Evolutionary conservation across 2,329 filamentous ascomycete genomes (phyloP).

Genomic region (Colletotrichum tropicale): DNA sequence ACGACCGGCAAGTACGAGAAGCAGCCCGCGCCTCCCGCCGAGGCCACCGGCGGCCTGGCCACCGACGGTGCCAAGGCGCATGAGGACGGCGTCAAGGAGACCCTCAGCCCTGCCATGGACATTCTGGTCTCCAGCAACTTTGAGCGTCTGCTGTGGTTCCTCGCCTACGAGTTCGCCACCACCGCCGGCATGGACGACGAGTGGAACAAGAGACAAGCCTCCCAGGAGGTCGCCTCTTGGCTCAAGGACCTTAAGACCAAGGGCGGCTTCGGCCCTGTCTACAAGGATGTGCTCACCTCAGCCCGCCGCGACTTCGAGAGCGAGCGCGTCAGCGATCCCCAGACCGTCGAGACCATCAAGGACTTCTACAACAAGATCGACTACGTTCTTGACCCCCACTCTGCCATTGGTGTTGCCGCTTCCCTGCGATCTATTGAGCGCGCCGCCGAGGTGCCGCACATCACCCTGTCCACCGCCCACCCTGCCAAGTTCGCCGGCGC

Average conservation of each 20-base stretch:
- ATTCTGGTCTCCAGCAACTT: conserved; percentile 97
- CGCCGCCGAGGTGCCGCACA: conserved; percentile 64
- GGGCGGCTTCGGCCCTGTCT: conserved; percentile 81
- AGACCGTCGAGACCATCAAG: conserved; percentile 71
- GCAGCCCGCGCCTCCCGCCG: conserved; percentile 64
- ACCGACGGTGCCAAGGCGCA: conserved; percentile 68
- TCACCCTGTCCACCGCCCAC: conserved; percentile 91
- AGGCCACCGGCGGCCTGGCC: conserved; percentile 67
- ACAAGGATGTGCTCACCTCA: conserved; percentile 71
- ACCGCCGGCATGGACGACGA: conserved; percentile 65
- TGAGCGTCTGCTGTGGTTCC: conserved; percentile 92
- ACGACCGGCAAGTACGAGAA: conserved; percentile 90
- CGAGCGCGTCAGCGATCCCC: conserved; percentile 69
- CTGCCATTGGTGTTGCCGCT: conserved; percentile 84
- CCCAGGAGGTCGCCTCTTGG: conserved; percentile 80
- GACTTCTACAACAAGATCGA: conserved; percentile 61
- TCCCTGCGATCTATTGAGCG: conserved; percentile 71
- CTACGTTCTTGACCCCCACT: conserved; percentile 93
- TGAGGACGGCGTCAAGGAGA: conserved; percentile 83
- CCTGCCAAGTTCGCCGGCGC: conserved; percentile 92
- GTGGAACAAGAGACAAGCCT: conserved; percentile 71
- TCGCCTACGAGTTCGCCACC: conserved; percentile 74
- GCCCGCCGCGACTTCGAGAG: conserved; percentile 81
- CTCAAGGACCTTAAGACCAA: conserved; percentile 78
- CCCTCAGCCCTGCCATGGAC: conserved; percentile 94